Evolutionary conservation across 2,329 filamentous ascomycete genomes (phyloP).

Genomic region (Epichloe coenophiala): DNA sequence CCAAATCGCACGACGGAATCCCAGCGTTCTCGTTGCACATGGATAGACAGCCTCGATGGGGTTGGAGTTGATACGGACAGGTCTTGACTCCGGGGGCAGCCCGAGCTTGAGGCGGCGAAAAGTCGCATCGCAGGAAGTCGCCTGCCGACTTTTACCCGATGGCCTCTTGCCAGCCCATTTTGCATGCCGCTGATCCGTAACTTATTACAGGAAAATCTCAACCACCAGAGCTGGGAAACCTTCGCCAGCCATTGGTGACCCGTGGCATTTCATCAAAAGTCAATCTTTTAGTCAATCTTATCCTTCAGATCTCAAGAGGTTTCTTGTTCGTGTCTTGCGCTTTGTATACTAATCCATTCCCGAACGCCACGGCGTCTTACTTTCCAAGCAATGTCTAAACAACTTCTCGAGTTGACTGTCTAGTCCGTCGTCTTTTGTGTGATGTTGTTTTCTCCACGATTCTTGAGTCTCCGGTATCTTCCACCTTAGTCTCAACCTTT

Average conservation of each 20-base stretch:
- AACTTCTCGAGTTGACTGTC: not conserved
- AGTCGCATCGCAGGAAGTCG: conserved; percentile 8
- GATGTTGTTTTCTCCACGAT: conserved; percentile 11
- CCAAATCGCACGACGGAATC: conserved; percentile 22
- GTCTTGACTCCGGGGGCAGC: not conserved
- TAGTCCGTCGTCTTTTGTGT: conserved; percentile 17
- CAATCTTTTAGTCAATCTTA: too few relatives aligned
- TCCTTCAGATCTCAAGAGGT: too few relatives aligned
- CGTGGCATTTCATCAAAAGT: too few relatives aligned
- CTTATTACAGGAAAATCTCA: not conserved
- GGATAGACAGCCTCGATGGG: conserved; percentile 14
- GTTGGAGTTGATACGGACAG: conserved; percentile 9
- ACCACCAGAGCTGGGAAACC: not conserved
- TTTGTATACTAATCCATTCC: too few relatives aligned
- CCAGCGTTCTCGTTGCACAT: conserved; percentile 24
- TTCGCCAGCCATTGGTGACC: not conserved
- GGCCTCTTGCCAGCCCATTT: not conserved
- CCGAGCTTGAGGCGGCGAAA: conserved; percentile 17
- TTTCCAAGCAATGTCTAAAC: not conserved
- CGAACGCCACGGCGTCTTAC: not conserved
- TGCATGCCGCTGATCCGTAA: not conserved
- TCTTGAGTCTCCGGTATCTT: conserved; percentile 11
- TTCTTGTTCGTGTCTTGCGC: too few relatives aligned
- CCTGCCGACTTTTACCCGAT: conserved; percentile 21
- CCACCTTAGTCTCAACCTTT: conserved; percentile 9